phyloP scores from a whole-genome alignment of 1,139 yeast genomes.

The Spathaspora sp. region DNA sequence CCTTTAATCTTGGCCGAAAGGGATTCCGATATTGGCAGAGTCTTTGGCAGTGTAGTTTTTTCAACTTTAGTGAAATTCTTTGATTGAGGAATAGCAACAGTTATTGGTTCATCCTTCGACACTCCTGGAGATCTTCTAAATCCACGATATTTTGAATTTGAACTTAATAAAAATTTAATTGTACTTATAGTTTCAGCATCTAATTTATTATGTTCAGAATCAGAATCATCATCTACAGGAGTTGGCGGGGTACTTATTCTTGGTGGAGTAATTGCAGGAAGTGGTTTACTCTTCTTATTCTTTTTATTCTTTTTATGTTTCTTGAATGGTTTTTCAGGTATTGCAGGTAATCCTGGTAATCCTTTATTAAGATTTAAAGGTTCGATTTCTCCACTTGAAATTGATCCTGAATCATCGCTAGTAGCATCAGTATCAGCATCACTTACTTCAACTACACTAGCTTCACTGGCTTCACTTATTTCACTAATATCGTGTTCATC shows the following conservation, averaged over 20 bases:
- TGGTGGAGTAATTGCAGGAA: constrained; percentile 9
- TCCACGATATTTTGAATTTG: constrained; percentile 43
- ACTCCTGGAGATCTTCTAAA: constrained; percentile 41
- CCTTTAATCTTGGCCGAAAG: not conserved
- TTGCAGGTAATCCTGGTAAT: too few species aligned
- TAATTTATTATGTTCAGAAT: not conserved
- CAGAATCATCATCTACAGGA: constrained; percentile 9
- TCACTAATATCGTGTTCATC: constrained; percentile 6
- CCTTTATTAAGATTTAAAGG: constrained; percentile 2
- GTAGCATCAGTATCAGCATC: too few species aligned
- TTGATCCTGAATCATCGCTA: constrained; percentile 10
- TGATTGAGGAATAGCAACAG: constrained; percentile 25
- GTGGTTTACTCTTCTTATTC: too few species aligned
- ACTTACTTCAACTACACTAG: too few species aligned
- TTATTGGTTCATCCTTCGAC: constrained; percentile 21
- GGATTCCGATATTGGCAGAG: not conserved
- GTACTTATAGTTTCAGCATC: constrained; percentile 11
- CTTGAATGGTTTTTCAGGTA: too few species aligned
- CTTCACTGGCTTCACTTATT: too few species aligned
- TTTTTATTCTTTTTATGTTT: too few species aligned
- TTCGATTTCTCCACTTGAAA: not conserved
- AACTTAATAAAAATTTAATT: constrained; percentile 23
- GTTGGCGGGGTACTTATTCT: constrained; percentile 10
- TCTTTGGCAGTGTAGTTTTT: not conserved
- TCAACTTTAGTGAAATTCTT: constrained; percentile 9